Percentiles rank a stretch among this genome's conserved stretches.
Evolutionary conservation across 2,329 filamentous ascomycete genomes (phyloP).

Genomic region (Diaporthe amygdali): DNA sequence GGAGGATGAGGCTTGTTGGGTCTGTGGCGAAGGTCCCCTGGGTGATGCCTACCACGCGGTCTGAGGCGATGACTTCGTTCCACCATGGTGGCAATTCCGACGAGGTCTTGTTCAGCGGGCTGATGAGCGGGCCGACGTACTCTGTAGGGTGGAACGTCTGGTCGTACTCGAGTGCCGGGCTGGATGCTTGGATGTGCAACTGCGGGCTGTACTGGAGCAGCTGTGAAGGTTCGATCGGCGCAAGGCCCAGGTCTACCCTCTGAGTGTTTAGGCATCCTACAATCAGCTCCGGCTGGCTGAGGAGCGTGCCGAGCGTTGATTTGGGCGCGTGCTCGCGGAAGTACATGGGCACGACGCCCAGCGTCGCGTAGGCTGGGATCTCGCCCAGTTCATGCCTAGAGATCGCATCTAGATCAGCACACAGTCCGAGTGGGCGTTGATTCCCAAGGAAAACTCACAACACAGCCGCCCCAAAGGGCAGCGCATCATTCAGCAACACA

Average conservation of each 20-base stretch:
- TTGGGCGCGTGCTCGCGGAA: conserved; percentile 35
- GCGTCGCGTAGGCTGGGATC: conserved; percentile 39
- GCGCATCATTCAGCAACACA: conserved; percentile 43
- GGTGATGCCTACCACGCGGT: conserved; percentile 40
- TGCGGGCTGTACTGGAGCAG: conserved; percentile 40
- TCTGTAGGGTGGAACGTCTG: conserved; percentile 31
- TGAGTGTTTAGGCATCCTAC: conserved; percentile 36
- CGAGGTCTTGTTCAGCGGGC: conserved; percentile 22
- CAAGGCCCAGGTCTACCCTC: conserved; percentile 33
- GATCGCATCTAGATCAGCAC: not conserved
- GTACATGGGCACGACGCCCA: conserved; percentile 44
- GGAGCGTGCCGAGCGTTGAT: conserved; percentile 34
- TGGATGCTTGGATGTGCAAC: conserved; percentile 44
- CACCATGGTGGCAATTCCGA: conserved; percentile 37
- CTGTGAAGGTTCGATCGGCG: conserved; percentile 35
- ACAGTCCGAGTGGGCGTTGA: too few species aligned
- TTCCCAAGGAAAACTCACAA: not conserved
- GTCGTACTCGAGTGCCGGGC: conserved; percentile 38
- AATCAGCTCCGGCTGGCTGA: conserved; percentile 36
- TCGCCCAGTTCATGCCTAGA: conserved; percentile 35
- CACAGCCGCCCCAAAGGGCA: conserved; percentile 42
- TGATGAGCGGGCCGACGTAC: conserved; percentile 43
- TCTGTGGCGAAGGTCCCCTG: conserved; percentile 45
- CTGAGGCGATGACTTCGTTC: conserved; percentile 34
- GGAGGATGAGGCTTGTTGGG: conserved; percentile 42